phyloP scores from a whole-genome alignment of 768 basidiomycete species.

The Ramaria rubella region DNA sequence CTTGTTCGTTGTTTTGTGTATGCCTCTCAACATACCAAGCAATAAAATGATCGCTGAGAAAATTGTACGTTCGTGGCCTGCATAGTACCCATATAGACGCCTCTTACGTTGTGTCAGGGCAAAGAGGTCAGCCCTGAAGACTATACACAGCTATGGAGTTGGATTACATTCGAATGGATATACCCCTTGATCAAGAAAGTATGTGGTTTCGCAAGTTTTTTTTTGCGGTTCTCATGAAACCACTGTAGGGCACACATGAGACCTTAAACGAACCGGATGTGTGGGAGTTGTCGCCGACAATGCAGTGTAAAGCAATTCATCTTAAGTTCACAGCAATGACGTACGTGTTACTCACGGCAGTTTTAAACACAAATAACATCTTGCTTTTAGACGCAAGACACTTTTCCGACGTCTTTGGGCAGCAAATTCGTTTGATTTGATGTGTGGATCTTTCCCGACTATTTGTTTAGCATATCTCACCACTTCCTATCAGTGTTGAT shows the following conservation, averaged over 20 bases:
- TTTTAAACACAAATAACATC: background rate
- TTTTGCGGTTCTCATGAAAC: background rate
- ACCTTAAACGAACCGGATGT: constrained; percentile 68
- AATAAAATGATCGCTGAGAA: constrained; percentile 42
- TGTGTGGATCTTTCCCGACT: constrained; percentile 18
- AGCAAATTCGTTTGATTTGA: constrained; percentile 41
- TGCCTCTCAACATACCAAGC: constrained; percentile 67
- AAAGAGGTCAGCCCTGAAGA: constrained; percentile 62
- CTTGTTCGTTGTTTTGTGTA: constrained; percentile 43
- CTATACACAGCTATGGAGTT: constrained; percentile 63
- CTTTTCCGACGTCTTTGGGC: constrained; percentile 39
- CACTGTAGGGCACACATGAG: constrained; percentile 35
- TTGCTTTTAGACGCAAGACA: constrained; percentile 19
- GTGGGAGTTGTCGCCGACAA: constrained; percentile 61
- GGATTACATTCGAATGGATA: constrained; percentile 70
- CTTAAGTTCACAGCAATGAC: constrained; percentile 35
- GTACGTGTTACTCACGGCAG: constrained; percentile 15
- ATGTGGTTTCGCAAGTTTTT: constrained; percentile 11
- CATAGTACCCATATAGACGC: background rate
- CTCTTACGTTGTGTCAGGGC: constrained; percentile 32
- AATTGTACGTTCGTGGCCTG: constrained; percentile 43
- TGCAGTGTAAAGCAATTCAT: constrained; percentile 62
- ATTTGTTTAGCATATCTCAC: background rate
- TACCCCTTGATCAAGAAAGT: constrained; percentile 53
- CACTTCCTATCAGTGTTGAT: constrained; percentile 43